Evolutionary conservation across 2,329 filamentous ascomycete genomes (phyloP).

Genomic region (Ilyonectria destructans): DNA sequence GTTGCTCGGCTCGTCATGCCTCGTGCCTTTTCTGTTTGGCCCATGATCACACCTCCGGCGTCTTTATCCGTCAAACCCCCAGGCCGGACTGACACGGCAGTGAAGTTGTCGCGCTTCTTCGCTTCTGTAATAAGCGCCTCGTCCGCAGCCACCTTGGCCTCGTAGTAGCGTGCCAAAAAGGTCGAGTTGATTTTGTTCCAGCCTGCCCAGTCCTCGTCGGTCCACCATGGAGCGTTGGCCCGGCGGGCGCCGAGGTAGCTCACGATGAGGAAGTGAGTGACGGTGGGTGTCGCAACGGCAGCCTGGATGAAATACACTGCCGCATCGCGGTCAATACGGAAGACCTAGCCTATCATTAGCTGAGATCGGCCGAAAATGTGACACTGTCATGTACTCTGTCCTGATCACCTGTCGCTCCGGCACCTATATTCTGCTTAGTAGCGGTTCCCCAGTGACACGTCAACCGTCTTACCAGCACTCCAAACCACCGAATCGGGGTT

Average conservation of each 20-base stretch:
- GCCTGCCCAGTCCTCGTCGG: constrained; percentile 60
- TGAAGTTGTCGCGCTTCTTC: constrained; percentile 56
- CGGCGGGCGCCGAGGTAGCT: constrained; percentile 70
- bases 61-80: constrained; percentile 63
- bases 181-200: constrained; percentile 57
- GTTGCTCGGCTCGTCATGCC: constrained; percentile 68
- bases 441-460: not conserved
- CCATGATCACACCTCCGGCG: constrained; percentile 61
- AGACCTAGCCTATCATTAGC: constrained; percentile 41
- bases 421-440: constrained; percentile 37
- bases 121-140: constrained; percentile 65
- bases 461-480: constrained; percentile 63
- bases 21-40: constrained; percentile 54
- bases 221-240: constrained; percentile 67
- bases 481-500: constrained; percentile 76
- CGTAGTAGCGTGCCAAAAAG: constrained; percentile 65
- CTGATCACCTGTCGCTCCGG: constrained; percentile 59
- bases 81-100: constrained; percentile 66
- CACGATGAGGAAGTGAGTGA: constrained; percentile 74
- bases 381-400: constrained; percentile 40
- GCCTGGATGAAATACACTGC: constrained; percentile 45
- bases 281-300: constrained; percentile 44
- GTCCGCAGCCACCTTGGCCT: constrained; percentile 71
- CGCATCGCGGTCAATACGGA: constrained; percentile 48
- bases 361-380: not conserved